A percentile compares a stretch with the other conserved stretches of the same genome.
These are phyloP conservation scores for Colletotrichum euphorbiae DNA, from an alignment of 2,329 filamentous ascomycete genomes.

Conservation along the genomic window DNA sequence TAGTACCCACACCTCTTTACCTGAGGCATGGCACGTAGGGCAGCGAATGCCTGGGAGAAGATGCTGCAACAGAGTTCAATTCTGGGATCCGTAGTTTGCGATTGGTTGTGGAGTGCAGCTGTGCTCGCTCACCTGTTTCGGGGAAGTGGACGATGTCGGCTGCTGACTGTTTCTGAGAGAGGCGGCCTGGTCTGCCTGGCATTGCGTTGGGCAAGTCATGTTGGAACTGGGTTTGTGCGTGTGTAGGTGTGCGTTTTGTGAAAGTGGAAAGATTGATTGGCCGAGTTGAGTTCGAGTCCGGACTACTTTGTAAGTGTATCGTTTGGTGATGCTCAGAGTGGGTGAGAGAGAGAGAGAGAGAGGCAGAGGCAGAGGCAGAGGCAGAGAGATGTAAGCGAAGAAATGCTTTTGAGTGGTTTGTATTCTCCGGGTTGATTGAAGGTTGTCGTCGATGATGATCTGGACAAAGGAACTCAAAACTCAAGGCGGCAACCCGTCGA, in stretches of 20 bases:
- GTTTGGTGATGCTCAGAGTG: neutral
- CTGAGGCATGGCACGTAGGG: conserved; percentile 61
- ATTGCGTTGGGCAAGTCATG: conserved; percentile 34
- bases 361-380: no score
- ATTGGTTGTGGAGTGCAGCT: neutral
- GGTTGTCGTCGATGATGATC: conserved; percentile 28
- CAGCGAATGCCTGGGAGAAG: conserved; percentile 64
- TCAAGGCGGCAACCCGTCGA: conserved; percentile 26
- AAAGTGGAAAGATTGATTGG: neutral
- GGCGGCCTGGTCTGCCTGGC: conserved; percentile 32
- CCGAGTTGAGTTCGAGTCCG: neutral
- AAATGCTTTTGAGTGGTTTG: conserved; percentile 4
- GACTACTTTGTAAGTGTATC: neutral
- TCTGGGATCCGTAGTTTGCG: neutral
- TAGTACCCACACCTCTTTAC: conserved; percentile 67
- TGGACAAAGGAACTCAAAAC: conserved; percentile 13
- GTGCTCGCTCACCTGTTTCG: conserved; percentile 30
- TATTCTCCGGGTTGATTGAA: conserved; percentile 14
- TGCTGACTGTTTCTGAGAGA: conserved; percentile 29
- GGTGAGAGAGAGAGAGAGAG: no score
- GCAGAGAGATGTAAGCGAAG: neutral
- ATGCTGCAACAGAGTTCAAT: conserved; percentile 41
- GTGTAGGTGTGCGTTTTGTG: no score
- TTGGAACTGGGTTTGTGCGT: conserved; percentile 13
- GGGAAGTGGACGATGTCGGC: conserved; percentile 26